These are phyloP conservation scores for Phytophthora citricola DNA, from an alignment of 352 stramenopile species.

Conservation along the genomic window DNA sequence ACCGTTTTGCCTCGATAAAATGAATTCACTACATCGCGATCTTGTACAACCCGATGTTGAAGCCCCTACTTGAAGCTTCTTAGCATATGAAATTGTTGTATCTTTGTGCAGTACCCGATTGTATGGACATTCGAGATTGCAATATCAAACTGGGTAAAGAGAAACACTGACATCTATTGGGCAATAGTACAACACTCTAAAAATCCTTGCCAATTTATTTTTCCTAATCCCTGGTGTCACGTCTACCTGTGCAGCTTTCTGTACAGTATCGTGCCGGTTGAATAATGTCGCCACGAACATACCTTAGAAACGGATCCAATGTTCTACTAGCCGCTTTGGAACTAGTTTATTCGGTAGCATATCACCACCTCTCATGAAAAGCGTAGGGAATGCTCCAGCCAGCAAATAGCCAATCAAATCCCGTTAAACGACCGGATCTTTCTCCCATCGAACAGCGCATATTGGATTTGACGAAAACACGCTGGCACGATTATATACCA, in stretches of 20 bases:
- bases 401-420: constrained; percentile 4
- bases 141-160: neutral
- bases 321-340: neutral
- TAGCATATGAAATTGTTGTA: too few species aligned
- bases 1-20: neutral
- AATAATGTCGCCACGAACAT: constrained; percentile 3
- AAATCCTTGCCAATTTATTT: too few species aligned
- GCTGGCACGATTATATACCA: too few species aligned
- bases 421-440: constrained; percentile 4
- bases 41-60: too few species aligned
- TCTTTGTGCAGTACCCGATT: neutral
- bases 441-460: too few species aligned
- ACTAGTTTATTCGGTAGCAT: neutral
- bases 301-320: constrained; percentile 7
- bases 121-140: neutral
- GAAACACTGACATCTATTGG: neutral
- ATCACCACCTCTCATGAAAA: constrained; percentile 6
- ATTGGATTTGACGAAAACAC: too few species aligned
- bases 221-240: too few species aligned
- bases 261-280: neutral
- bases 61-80: too few species aligned
- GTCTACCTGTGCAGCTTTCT: too few species aligned
- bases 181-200: too few species aligned
- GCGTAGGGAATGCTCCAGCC: constrained; percentile 4
- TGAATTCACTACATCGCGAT: too few species aligned